Evolutionary conservation across 2,329 filamentous ascomycete genomes (phyloP), one percentile per base, ranked within the genome.

Genomic region (Pseudogymnoascus sp.): DNA sequence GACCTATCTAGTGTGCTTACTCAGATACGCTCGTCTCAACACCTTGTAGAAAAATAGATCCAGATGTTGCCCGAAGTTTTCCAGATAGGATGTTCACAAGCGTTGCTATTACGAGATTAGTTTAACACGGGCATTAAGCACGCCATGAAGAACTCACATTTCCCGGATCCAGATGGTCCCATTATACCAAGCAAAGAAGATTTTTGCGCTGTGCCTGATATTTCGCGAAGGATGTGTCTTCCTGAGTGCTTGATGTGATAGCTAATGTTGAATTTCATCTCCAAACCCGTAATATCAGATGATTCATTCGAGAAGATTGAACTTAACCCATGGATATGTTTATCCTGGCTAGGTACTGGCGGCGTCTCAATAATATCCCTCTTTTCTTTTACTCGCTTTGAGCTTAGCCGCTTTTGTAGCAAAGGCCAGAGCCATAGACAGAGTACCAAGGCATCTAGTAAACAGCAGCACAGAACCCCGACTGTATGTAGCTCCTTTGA

Each of bases 51-150:
- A 78, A 79, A 26, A 83, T 78, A 0, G 74, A 66, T 2, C 83
- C 83, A 0, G 75, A 74, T 0, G 80, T 84, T 63, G 80, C 77
- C 35, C 72, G 76, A 0, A 74, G 76, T 70, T 85, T 84, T 11
- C 83, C 83, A 81, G 84, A 84, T n/a, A 85, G 75, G 26, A 83
- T 80, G 62, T 84, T 85, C 33, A 85, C 76, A 64, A 85, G 83
- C 0, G 82, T 85, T 16, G 80, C 70, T 71, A 39, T 6, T 33
- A 7, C 29, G 4, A 14, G 26, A 7, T 41, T n/a, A 41, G 3
- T 69, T 63, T 68, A 64, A 8, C 39, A 29, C 10, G 33, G 19
- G 5, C n/a, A 16, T 35, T 4, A 60, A 41, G n/a, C 39, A 2
- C 16, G 43, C 10, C 8, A 11, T 23, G 38, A 16, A 39, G 21